phyloP scores from a whole-genome alignment of 345 rosid species.

The Sisymbrium altissimum region DNA sequence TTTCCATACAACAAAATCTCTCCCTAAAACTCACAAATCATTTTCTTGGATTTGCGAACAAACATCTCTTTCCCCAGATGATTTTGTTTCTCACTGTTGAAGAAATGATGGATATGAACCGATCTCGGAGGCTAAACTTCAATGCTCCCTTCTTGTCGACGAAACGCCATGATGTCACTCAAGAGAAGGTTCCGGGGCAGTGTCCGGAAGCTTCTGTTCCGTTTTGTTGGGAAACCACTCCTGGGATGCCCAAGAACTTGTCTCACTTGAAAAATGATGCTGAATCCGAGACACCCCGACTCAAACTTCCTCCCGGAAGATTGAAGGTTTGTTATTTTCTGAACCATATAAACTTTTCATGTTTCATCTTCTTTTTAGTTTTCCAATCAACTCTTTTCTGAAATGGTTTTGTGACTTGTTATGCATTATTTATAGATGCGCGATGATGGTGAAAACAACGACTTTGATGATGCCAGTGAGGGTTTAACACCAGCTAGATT shows the following conservation, averaged over 20 bases:
- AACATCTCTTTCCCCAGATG: background rate
- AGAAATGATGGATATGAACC: constrained; percentile 34
- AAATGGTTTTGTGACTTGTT: constrained; percentile 2
- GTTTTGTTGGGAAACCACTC: constrained; percentile 82
- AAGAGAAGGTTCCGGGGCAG: constrained; percentile 28
- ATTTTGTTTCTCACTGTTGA: constrained; percentile 24
- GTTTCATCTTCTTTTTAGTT: background rate
- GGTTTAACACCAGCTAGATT: constrained; percentile 36
- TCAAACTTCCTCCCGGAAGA: constrained; percentile 62
- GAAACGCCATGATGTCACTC: constrained; percentile 39
- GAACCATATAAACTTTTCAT: background rate
- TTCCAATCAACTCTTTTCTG: background rate
- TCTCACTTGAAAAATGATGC: constrained; percentile 17
- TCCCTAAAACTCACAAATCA: background rate
- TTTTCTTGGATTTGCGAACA: background rate
- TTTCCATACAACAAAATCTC: constrained; percentile 18
- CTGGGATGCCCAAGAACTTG: constrained; percentile 64
- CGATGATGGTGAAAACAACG: constrained; percentile 38
- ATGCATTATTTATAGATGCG: constrained; percentile 19
- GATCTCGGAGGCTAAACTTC: constrained; percentile 59
- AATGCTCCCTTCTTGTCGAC: constrained; percentile 71
- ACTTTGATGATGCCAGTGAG: constrained; percentile 22
- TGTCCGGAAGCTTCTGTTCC: constrained; percentile 47
- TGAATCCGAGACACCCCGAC: constrained; percentile 57
- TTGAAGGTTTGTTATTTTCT: constrained; percentile 34